A percentile compares a stretch with the other conserved stretches of the same genome.
Conservation (phyloP, 2,329 filamentous ascomycete species). For the Mycogone perniciosa region DNA sequence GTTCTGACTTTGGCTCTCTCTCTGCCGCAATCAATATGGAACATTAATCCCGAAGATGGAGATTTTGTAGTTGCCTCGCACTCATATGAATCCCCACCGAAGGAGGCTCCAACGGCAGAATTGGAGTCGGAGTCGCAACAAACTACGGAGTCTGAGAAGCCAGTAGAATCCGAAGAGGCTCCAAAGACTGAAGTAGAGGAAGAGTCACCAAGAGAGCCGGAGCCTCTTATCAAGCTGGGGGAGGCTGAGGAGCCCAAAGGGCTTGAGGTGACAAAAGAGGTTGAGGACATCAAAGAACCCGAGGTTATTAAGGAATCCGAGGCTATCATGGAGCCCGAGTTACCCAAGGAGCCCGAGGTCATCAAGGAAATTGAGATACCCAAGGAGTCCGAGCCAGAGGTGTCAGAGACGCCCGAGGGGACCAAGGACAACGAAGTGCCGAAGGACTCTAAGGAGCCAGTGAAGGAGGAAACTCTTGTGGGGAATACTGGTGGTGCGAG, state of each 20-base stretch:
- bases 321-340: not conserved
- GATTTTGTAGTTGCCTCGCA: constrained; percentile 26
- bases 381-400: not conserved
- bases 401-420: not conserved
- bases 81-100: constrained; percentile 6
- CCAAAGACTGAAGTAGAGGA: not conserved
- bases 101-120: constrained; percentile 2
- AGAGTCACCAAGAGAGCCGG: not conserved
- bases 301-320: not conserved
- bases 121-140: constrained; percentile 3
- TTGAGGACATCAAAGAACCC: not conserved
- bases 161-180: not conserved
- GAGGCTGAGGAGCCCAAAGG: constrained; percentile 4
- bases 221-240: not conserved
- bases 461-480: constrained; percentile 30
- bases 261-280: not conserved
- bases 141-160: constrained; percentile 1
- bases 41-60: constrained; percentile 46
- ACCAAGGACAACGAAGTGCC: constrained; percentile 5
- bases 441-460: constrained; percentile 2
- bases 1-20: constrained; percentile 29
- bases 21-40: constrained; percentile 42
- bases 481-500: constrained; percentile 39
- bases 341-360: not conserved
- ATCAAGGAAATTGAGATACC: not conserved